Evolutionary conservation across 352 stramenopile genomes (phyloP).

Genomic region (Globisporangium solare): DNA sequence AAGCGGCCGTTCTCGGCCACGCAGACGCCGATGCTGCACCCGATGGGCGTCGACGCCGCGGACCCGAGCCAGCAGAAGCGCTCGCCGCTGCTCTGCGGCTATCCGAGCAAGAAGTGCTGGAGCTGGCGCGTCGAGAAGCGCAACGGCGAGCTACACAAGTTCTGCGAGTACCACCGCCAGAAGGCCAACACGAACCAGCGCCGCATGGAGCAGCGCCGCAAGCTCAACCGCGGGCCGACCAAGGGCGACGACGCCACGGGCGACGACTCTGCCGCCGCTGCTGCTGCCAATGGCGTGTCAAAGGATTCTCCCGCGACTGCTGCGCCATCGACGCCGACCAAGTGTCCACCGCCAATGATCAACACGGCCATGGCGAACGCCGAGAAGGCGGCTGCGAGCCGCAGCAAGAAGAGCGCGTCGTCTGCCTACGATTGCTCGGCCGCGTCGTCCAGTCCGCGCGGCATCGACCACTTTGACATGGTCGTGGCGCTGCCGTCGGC

Average conservation of each 20-base stretch:
- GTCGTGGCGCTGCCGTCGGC: slow-evolving; percentile 7
- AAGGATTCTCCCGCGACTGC: not conserved
- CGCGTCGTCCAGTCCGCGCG: slow-evolving; percentile 21
- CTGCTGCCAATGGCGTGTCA: no score
- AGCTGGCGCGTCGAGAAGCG: slow-evolving; percentile 75
- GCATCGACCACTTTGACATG: slow-evolving; percentile 44
- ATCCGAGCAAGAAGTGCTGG: slow-evolving; percentile 84
- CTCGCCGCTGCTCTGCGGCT: slow-evolving; percentile 55
- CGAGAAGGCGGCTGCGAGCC: slow-evolving; percentile 5
- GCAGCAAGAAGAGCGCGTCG: slow-evolving; percentile 15
- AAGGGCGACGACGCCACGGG: not conserved
- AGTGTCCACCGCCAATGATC: slow-evolving; percentile 5
- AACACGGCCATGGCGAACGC: slow-evolving; percentile 19
- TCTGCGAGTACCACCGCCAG: slow-evolving; percentile 82
- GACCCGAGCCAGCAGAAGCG: slow-evolving; percentile 30
- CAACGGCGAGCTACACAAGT: slow-evolving; percentile 83
- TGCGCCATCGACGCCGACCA: not conserved
- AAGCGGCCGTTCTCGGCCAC: slow-evolving; percentile 13
- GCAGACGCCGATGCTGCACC: slow-evolving; percentile 4
- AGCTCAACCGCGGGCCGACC: slow-evolving; percentile 35
- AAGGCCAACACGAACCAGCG: slow-evolving; percentile 85
- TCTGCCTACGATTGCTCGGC: not conserved
- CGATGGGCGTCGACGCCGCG: not conserved
- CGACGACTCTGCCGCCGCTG: not conserved
- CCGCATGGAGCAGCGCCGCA: slow-evolving; percentile 77